Conservation (phyloP, 1,284 basidiomycete genomes). For the Ustilago cynodontis region DNA sequence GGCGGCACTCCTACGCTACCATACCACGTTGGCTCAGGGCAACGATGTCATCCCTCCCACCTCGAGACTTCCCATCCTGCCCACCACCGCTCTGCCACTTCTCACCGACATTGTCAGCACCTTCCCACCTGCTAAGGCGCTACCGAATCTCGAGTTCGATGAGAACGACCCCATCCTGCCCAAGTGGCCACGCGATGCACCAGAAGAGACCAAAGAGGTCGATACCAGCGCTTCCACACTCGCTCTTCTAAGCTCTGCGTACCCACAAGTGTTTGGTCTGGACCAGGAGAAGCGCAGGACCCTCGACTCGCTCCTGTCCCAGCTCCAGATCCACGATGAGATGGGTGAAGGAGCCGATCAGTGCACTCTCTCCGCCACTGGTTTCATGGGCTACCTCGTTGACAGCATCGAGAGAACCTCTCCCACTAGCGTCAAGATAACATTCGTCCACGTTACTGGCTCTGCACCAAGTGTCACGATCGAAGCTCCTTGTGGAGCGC, state of each 20-base stretch:
- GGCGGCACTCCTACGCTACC: constrained; percentile 57
- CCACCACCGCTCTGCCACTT: constrained; percentile 61
- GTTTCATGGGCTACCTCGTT: constrained; percentile 63
- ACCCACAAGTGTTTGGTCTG: constrained; percentile 61
- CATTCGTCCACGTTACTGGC: constrained; percentile 52
- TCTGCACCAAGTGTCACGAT: constrained; percentile 26
- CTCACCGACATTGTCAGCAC: constrained; percentile 56
- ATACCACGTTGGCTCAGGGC: constrained; percentile 56
- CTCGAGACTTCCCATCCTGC: constrained; percentile 62
- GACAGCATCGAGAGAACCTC: constrained; percentile 44
- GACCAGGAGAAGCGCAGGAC: constrained; percentile 54
- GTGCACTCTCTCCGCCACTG: constrained; percentile 43
- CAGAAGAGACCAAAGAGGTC: constrained; percentile 23
- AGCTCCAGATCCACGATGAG: constrained; percentile 55
- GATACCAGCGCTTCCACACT: constrained; percentile 53
- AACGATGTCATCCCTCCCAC: constrained; percentile 63
- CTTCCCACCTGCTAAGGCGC: constrained; percentile 55
- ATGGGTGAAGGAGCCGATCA: constrained; percentile 50
- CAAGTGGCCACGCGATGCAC: constrained; percentile 32
- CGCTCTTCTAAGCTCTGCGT: constrained; percentile 62
- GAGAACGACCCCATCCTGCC: constrained; percentile 37
- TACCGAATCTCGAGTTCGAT: constrained; percentile 38
- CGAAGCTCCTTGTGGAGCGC: constrained; percentile 59
- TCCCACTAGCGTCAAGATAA: constrained; percentile 46
- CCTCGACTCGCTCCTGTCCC: constrained; percentile 60